Evolutionary conservation across 495 filamentous ascomycete species (phyloP).

Genomic region (Daldinia childiae): DNA sequence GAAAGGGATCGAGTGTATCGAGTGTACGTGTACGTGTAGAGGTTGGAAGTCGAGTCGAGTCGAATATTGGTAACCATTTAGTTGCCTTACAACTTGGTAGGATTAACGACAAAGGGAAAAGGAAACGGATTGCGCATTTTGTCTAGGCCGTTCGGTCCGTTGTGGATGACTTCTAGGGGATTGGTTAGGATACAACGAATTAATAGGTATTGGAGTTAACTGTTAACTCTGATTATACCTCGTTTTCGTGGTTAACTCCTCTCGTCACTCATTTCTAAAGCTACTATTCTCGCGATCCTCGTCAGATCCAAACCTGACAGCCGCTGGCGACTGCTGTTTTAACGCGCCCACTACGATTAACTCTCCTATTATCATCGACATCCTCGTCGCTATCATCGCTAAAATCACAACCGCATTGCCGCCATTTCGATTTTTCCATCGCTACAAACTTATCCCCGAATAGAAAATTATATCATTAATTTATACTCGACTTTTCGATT

Average conservation of each 20-base stretch:
- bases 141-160: constrained; percentile 9
- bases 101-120: constrained; percentile 2
- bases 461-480: constrained; percentile 10
- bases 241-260: constrained; percentile 16
- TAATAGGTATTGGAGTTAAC: constrained; percentile 21
- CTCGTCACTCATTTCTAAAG: constrained; percentile 25
- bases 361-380: background rate
- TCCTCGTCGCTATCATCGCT: background rate
- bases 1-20: constrained; percentile 13
- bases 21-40: background rate
- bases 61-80: background rate
- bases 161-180: constrained; percentile 25
- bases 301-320: constrained; percentile 21
- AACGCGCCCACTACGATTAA: constrained; percentile 9
- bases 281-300: constrained; percentile 17
- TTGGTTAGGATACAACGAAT: constrained; percentile 17
- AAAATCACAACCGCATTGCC: background rate
- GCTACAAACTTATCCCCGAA: constrained; percentile 19
- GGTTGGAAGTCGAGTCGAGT: background rate
- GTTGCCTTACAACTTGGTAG: constrained; percentile 5
- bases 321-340: constrained; percentile 35
- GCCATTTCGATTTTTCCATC: background rate
- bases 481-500: constrained; percentile 2
- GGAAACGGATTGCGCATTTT: constrained; percentile 10
- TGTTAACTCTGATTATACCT: constrained; percentile 25